These are phyloP conservation scores for Dictyostelium brefeldianum DNA, from an alignment of 78 protist genomes.

Conservation along the genomic window DNA sequence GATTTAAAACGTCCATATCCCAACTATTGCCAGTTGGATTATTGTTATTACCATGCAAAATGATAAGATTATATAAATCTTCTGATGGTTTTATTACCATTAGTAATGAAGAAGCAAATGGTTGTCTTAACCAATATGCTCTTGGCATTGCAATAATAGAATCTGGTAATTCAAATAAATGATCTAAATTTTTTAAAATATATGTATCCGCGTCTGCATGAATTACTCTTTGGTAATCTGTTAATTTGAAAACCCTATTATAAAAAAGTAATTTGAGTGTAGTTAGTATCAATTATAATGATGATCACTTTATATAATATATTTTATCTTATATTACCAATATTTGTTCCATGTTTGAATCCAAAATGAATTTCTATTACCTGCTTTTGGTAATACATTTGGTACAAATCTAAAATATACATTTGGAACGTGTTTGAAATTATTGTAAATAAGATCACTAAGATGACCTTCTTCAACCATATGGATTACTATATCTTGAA, in stretches of 20 bases:
- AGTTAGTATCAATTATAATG: too few species aligned
- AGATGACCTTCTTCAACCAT: not conserved
- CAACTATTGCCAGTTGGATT: not conserved
- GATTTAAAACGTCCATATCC: conserved; percentile 7
- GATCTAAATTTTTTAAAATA: not conserved
- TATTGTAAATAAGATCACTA: not conserved
- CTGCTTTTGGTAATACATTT: not conserved
- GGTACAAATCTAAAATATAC: not conserved
- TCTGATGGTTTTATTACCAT: conserved; percentile 1
- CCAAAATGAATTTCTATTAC: not conserved
- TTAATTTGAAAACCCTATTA: not conserved
- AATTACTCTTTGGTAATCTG: not conserved
- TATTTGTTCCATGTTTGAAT: not conserved
- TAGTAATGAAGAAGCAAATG: not conserved
- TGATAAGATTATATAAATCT: not conserved
- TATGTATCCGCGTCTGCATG: not conserved
- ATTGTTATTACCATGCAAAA: not conserved
- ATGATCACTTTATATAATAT: too few species aligned
- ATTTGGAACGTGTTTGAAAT: not conserved
- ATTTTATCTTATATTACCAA: too few species aligned
- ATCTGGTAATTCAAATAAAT: not conserved
- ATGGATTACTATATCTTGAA: not conserved
- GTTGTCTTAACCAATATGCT: not conserved
- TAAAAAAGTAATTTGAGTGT: too few species aligned
- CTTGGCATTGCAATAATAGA: not conserved